These are phyloP conservation scores for Dendryphion nanum DNA, from an alignment of 2,329 filamentous ascomycete species.

Conservation along the genomic window DNA sequence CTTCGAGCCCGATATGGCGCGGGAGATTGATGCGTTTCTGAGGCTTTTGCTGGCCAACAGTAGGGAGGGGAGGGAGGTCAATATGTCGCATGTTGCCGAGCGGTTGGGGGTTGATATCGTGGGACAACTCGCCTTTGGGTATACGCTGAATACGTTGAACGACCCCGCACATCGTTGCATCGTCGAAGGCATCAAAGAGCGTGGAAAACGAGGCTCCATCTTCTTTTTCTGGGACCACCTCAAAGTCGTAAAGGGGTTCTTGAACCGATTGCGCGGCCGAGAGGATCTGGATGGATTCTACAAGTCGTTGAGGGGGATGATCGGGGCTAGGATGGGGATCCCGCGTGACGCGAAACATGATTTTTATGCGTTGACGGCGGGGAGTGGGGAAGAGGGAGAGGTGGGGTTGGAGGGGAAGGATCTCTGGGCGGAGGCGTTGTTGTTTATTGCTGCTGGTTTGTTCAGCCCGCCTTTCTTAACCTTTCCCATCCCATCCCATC, in stretches of 20 bases:
- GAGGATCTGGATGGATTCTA: too few relatives aligned
- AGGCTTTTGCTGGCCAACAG: constrained; percentile 7
- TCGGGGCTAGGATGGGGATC: too few relatives aligned
- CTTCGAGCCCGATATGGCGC: constrained; percentile 40
- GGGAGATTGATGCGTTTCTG: constrained; percentile 19
- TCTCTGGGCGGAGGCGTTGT: constrained; percentile 2
- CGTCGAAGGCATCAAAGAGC: too few relatives aligned
- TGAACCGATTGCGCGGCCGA: too few relatives aligned
- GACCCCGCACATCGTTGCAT: too few relatives aligned
- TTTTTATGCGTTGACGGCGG: constrained; percentile 39
- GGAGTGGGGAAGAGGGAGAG: constrained; percentile 31
- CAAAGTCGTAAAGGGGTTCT: too few relatives aligned
- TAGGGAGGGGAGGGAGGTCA: neutral
- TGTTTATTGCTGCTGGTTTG: constrained; percentile 3
- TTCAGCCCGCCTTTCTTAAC: neutral
- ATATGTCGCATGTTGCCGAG: constrained; percentile 7
- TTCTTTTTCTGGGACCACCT: too few relatives aligned
- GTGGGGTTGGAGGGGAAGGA: neutral
- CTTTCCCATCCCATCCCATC: neutral
- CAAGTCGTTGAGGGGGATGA: too few relatives aligned
- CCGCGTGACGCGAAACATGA: constrained; percentile 19
- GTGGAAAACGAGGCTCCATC: too few relatives aligned
- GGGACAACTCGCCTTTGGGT: constrained; percentile 36
- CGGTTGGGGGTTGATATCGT: constrained; percentile 39
- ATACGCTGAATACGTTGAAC: constrained; percentile 19